These are phyloP conservation scores for Syncephalastrum monosporum DNA, from an alignment of 371 early-diverging fungal genomes.

Conservation along the genomic window DNA sequence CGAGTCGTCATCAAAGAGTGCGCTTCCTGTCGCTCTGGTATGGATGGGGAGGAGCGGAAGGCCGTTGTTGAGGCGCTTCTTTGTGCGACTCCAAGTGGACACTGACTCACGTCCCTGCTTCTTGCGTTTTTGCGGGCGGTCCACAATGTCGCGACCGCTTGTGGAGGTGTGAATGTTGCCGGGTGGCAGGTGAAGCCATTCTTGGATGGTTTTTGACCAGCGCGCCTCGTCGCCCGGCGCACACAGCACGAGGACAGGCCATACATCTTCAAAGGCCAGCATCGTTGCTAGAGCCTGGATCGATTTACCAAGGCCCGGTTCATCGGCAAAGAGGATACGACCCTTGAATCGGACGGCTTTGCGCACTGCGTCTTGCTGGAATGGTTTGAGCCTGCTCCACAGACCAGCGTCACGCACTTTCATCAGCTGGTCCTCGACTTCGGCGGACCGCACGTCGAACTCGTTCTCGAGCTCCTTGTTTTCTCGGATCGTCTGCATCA, in stretches of 20 bases:
- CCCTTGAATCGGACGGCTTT: constrained; percentile 47
- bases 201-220: constrained; percentile 26
- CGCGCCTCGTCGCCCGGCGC: constrained; percentile 49
- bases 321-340: constrained; percentile 85
- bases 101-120: too few species aligned
- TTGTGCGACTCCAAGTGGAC: too few species aligned
- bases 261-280: constrained; percentile 48
- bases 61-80: too few species aligned
- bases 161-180: constrained; percentile 31
- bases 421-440: constrained; percentile 22
- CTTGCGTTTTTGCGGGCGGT: too few species aligned
- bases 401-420: constrained; percentile 9
- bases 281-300: constrained; percentile 81
- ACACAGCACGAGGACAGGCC: constrained; percentile 67
- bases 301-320: constrained; percentile 94
- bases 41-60: too few species aligned
- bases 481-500: constrained; percentile 6
- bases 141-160: too few species aligned
- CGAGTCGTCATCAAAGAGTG: background rate
- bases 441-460: background rate
- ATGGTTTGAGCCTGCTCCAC: constrained; percentile 29
- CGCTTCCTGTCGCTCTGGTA: too few species aligned
- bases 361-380: constrained; percentile 55
- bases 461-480: background rate
- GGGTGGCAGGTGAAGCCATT: constrained; percentile 40